phyloP scores from a whole-genome alignment of 148 eudicot genomes.

The Pouteria glomerata region DNA sequence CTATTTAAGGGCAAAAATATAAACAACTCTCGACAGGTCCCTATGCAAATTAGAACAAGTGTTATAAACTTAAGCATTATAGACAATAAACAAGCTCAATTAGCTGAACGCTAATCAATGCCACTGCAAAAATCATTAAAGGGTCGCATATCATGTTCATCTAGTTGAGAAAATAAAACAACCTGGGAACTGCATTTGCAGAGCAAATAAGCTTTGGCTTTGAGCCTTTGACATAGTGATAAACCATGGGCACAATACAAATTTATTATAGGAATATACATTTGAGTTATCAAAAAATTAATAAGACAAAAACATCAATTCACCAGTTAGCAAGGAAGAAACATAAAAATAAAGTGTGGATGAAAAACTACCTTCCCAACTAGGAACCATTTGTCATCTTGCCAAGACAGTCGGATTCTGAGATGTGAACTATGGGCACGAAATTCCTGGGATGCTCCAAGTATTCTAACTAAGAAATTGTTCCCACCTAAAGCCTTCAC shows the following conservation, averaged over 20 bases:
- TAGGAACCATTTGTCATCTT: slow-evolving; percentile 37
- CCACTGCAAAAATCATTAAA: too few species aligned
- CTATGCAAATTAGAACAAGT: neutral
- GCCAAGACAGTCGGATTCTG: slow-evolving; percentile 42
- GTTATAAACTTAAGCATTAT: too few species aligned
- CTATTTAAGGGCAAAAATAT: neutral
- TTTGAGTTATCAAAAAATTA: too few species aligned
- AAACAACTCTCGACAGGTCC: neutral
- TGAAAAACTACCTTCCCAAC: slow-evolving; percentile 37
- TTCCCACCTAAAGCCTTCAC: slow-evolving; percentile 22
- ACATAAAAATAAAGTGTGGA: too few species aligned
- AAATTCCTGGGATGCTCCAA: slow-evolving; percentile 43
- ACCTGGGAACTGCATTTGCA: too few species aligned
- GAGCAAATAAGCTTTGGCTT: too few species aligned
- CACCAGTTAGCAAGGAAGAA: too few species aligned
- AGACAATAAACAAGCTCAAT: too few species aligned
- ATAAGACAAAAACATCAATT: too few species aligned
- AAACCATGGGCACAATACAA: neutral
- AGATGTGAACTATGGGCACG: slow-evolving; percentile 25
- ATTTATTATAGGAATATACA: too few species aligned
- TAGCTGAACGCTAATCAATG: too few species aligned
- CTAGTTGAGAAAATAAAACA: neutral
- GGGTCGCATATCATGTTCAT: neutral
- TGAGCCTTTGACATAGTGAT: neutral
- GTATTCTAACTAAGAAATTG: slow-evolving; percentile 21